Evolutionary conservation across 1,284 basidiomycete species (phyloP), one percentile per base, ranked within the genome.

Genomic region (Microbotryum violaceum): DNA sequence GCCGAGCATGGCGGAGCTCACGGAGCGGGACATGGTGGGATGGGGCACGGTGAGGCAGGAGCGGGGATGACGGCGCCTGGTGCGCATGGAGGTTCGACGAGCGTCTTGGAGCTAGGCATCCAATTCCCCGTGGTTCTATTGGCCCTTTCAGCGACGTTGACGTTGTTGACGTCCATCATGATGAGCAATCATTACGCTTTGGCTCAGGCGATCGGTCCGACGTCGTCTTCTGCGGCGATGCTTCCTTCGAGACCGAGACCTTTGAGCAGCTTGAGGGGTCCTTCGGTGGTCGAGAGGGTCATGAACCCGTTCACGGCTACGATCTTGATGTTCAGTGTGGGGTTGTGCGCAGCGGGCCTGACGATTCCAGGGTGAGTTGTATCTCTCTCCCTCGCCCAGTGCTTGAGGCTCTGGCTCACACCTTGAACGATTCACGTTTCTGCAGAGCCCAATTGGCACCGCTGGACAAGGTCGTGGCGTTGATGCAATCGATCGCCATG

Each of bases 401-500:
- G 6, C 16, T 25, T 18, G 18, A 10, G 16, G n/a, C 21, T 45
- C 21, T 37, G 9, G 51, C 29, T 47, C 60, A 59, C 25, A 61
- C 44, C n/a, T 42, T 18, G n/a, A 20, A 29, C 82, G 31, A 77
- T 42, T 42, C 4, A 18, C 12, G 74, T 61, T 61, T 68, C 64
- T 57, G 69, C 55, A 67, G 74, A 62, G 60, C 73, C 70, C 70
- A 77, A 74, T 66, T 75, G 64, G 66, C 78, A 54, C 74, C 75
- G 6, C 69, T 85, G 27, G 91, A 96, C 75, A 81, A 92, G 20
- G 74, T 84, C 6, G 78, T 93, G 31, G 89, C 91, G 0, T 80
- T 83, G 8, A 66, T 86, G 6, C 83, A 90, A 62, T 85, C 90
- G 0, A 73, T 85, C 7, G 77, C 88, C 14, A 92, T 90, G 9